Evolutionary conservation across 1,284 basidiomycete genomes (phyloP), one percentile per base, ranked within the genome.

Genomic region (Omphalotus olearius): DNA sequence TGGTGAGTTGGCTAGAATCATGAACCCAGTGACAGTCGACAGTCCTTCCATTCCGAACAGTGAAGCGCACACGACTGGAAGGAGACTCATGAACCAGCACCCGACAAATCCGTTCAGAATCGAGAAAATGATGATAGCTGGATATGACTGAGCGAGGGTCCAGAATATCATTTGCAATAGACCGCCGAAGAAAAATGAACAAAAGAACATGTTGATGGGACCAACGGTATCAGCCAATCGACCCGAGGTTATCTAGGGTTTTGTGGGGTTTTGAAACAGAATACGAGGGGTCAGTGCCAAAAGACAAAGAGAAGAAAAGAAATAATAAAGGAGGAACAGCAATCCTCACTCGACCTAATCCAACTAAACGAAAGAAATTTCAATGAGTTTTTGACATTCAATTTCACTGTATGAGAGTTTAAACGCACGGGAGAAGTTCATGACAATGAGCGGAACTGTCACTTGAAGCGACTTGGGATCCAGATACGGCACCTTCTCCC

Each of bases 201-300:
- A 47, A 43, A 63, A 62, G 51, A 63, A 62, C 56, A 61, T 59
- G 55, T 63, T 63, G 33, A 60, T 59, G 20, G 62, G 53, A 6
- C 62, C 62, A 43, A 62, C 56, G 14, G 46, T 48, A 47, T 63
- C 62, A 2, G 62, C 53, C 16, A 62, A 20, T 20, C 54, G 56
- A 3, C 62, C 62, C 17, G 60, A 57, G 16, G 56, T n/a, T 33
- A 62, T 61, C 59, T 61, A 46, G 3, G 42, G 30, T 10, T 28
- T 33, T 33, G 30, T 16, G 28, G 20, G 28, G 30, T 18, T 23
- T 47, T 39, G 20, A 37, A 26, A 35, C 7, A 36, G 17, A 41
- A 38, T 30, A 16, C 40, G 14, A 13, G 26, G 20, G 36, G 45
- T 42, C 28, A 42, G 47, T 7, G n/a, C 25, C 5, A 13, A 18